These are phyloP conservation scores for Melampsora larici-populina DNA, from an alignment of 1,284 basidiomycete genomes.

Conservation along the genomic window DNA sequence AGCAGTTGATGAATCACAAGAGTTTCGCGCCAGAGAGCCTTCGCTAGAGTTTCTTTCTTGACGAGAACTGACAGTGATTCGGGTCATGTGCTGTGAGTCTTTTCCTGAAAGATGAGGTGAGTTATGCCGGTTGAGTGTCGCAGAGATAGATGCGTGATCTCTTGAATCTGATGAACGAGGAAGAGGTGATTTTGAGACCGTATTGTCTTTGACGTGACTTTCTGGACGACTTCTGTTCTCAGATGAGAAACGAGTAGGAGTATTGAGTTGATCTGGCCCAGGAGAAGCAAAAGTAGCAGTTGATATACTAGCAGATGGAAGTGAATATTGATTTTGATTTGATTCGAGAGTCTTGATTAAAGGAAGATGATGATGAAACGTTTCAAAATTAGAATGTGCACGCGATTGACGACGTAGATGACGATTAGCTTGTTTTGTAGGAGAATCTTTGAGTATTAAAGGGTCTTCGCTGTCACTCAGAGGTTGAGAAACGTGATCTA, in stretches of 20 bases:
- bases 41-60: neutral
- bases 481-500: neutral
- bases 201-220: too few species aligned
- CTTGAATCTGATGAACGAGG: neutral
- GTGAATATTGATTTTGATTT: neutral
- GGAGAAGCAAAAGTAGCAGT: neutral
- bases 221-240: neutral
- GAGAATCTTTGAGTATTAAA: slow-evolving; percentile 23
- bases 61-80: too few species aligned
- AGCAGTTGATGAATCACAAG: neutral
- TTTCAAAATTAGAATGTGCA: too few species aligned
- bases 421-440: neutral
- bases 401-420: neutral
- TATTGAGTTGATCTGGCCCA: neutral
- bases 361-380: neutral
- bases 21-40: neutral
- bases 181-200: neutral
- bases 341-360: neutral
- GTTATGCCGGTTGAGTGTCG: neutral
- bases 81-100: too few species aligned
- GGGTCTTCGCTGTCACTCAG: slow-evolving; percentile 24
- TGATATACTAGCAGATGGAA: neutral
- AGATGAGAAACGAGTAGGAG: neutral
- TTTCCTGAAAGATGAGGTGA: too few species aligned
- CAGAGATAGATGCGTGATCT: too few species aligned